A percentile compares a stretch with the other conserved stretches of the same genome.
These are phyloP conservation scores for Coelastrella sp. DNA, from an alignment of 139 green algal species.

Conservation along the genomic window DNA sequence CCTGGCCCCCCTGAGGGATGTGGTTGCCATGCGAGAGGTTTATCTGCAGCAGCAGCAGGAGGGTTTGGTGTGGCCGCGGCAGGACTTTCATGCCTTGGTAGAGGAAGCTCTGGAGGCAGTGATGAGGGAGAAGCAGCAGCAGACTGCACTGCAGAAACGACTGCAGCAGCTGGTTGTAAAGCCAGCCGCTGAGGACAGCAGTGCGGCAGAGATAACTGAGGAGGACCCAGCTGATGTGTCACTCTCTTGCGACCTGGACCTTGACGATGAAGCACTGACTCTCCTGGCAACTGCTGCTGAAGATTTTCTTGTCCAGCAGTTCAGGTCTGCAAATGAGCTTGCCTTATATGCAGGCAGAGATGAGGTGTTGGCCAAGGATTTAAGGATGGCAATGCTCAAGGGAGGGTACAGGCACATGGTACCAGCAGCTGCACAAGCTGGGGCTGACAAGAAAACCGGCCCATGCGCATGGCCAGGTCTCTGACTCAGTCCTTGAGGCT, in stretches of 20 bases:
- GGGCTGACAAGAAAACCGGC: too few relatives aligned
- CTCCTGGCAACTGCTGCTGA: conserved; percentile 21
- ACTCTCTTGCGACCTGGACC: background rate
- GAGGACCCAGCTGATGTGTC: background rate
- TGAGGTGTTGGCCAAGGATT: background rate
- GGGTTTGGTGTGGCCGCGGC: background rate
- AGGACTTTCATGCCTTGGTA: background rate
- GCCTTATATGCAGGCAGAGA: conserved; percentile 13
- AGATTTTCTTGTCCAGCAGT: conserved; percentile 41
- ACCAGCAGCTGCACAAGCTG: background rate
- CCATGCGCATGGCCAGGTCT: too few relatives aligned
- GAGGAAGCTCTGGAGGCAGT: background rate
- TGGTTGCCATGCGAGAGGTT: conserved; percentile 15
- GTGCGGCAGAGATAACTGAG: background rate
- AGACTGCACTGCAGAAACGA: background rate
- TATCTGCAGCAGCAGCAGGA: conserved; percentile 10
- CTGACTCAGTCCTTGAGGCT: too few relatives aligned
- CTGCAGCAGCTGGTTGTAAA: background rate
- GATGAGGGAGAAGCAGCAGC: background rate
- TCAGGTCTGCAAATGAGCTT: background rate
- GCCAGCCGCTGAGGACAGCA: background rate
- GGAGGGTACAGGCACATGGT: conserved; percentile 7
- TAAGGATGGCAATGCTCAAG: background rate
- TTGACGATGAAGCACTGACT: conserved; percentile 14
- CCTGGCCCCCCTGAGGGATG: conserved; percentile 23